Base-by-base conservation (phyloP, 345 rosid genomes). In the Capsella bursapastoris region DNA sequence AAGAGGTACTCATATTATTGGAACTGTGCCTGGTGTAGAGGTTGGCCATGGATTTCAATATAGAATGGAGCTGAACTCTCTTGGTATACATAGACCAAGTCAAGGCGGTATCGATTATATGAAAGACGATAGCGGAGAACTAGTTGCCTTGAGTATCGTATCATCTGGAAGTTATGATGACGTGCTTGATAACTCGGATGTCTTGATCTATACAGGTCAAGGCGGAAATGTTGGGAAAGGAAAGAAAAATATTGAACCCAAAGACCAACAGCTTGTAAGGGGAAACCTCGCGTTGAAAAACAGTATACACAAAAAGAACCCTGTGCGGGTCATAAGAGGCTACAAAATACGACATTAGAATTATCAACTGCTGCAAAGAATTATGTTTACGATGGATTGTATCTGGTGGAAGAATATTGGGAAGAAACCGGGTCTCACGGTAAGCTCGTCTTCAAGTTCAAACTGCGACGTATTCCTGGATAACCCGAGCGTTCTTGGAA, bases 1-100 rank as follows among this genome's bases (percentile, higher is more conserved):
- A 78, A 55, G 29, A 0, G 82, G 85, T 43, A 76, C 70, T 61
- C 78, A 56, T 8, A 81, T 88, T 37, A 66, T 88, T 29, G 97
- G 96, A 66, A 14, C 80, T 56, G 86, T 92, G 61, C 94, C 96
- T 16, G 96, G 97, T 28, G 90, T 88, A 78, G 90, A 84, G 76
- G 84, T 87, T 72, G 97, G 97, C 15, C 96, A 92, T 70, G 93
- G 87, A 73, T 92, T 92, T 80, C 94, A 82, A 40, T 92, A 84
- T 45, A 78, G 93, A 66, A 79, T 87, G 16, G 96, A 92, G 83
- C 88, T 92, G 50, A 82, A 78, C 71, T 75, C 87, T 34, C 70
- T 92, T 78, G 94, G 96, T 67, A 84, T 90, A 34, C 97, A 92
- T 84, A 86, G 87, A 28, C 88, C 40, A 45, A 66, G 40, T 75